These are phyloP conservation scores for Saccharomycopsis sp. DNA, from an alignment of 805 yeast genomes.

Conservation along the genomic window DNA sequence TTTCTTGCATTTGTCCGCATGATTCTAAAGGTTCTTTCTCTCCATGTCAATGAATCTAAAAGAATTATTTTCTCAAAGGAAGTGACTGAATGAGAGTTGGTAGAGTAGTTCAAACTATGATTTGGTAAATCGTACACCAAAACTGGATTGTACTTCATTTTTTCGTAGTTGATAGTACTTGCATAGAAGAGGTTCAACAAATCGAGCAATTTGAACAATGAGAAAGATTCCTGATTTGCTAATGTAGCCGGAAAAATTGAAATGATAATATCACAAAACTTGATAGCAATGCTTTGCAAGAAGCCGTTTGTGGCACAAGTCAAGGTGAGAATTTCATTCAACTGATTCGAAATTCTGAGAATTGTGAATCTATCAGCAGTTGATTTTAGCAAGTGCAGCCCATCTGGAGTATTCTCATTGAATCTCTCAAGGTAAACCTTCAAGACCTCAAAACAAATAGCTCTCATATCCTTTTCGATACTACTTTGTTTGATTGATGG, in stretches of 20 bases:
- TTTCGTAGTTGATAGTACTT: conserved; percentile 75
- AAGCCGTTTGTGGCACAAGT: conserved; percentile 73
- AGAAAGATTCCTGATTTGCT: conserved; percentile 53
- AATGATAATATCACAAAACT: conserved; percentile 63
- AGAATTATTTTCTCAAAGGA: conserved; percentile 37
- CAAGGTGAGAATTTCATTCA: conserved; percentile 54
- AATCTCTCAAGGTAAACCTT: conserved; percentile 5
- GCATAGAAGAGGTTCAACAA: conserved; percentile 68
- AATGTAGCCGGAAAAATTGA: conserved; percentile 64
- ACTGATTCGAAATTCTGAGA: conserved; percentile 36
- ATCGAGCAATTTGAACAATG: conserved; percentile 69
- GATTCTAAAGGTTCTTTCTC: conserved; percentile 61
- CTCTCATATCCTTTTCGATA: conserved; percentile 49
- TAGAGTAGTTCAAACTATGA: conserved; percentile 5
- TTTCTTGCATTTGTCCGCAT: too few relatives aligned
- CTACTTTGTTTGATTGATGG: conserved; percentile 67
- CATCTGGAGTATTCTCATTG: conserved; percentile 1
- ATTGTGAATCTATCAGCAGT: not conserved
- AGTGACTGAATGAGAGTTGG: conserved; percentile 24
- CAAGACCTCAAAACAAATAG: conserved; percentile 12
- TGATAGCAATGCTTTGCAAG: conserved; percentile 72
- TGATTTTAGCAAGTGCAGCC: too few relatives aligned
- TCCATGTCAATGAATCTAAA: conserved; percentile 71
- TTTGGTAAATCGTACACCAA: conserved; percentile 42
- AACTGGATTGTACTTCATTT: conserved; percentile 79